These are phyloP conservation scores for Phallus indusiatus DNA, from an alignment of 768 basidiomycete genomes.

Conservation along the genomic window DNA sequence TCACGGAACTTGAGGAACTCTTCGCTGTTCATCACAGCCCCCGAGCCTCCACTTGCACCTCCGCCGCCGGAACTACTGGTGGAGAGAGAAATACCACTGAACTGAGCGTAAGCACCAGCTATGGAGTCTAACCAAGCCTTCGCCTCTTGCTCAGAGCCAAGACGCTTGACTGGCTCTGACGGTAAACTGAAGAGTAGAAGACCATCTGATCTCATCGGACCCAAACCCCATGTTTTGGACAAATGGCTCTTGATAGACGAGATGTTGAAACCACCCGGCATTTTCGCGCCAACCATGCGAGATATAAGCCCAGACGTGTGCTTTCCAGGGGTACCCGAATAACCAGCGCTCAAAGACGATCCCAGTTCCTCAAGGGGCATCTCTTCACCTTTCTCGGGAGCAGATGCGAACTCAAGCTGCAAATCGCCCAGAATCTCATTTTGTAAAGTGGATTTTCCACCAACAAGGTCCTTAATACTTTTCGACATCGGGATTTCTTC, in stretches of 20 bases:
- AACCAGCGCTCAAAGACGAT: slow-evolving; percentile 69
- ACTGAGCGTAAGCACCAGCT: slow-evolving; percentile 77
- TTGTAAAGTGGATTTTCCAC: slow-evolving; percentile 96
- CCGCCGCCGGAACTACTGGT: slow-evolving; percentile 50
- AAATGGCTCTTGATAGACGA: slow-evolving; percentile 86
- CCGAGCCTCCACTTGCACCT: slow-evolving; percentile 54
- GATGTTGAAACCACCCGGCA: slow-evolving; percentile 97
- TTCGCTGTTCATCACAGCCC: slow-evolving; percentile 92
- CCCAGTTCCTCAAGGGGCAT: slow-evolving; percentile 94
- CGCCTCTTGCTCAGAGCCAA: slow-evolving; percentile 84
- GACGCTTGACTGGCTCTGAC: slow-evolving; percentile 88
- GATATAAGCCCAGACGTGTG: slow-evolving; percentile 86
- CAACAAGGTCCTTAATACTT: slow-evolving; percentile 96
- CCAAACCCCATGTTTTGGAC: slow-evolving; percentile 93
- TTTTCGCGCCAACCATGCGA: slow-evolving; percentile 88
- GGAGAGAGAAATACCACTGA: slow-evolving; percentile 77
- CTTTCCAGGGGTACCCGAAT: slow-evolving; percentile 84
- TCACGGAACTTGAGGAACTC: slow-evolving; percentile 95
- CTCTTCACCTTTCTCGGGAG: slow-evolving; percentile 98
- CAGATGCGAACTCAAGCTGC: slow-evolving; percentile 87
- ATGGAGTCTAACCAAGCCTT: slow-evolving; percentile 89
- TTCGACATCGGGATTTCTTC: slow-evolving; percentile 85
- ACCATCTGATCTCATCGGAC: slow-evolving; percentile 78
- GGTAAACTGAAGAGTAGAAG: slow-evolving; percentile 88
- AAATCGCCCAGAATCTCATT: slow-evolving; percentile 98